Base-by-base conservation (phyloP, 345 rosid genomes). In the Sisymbrium altissimum region DNA sequence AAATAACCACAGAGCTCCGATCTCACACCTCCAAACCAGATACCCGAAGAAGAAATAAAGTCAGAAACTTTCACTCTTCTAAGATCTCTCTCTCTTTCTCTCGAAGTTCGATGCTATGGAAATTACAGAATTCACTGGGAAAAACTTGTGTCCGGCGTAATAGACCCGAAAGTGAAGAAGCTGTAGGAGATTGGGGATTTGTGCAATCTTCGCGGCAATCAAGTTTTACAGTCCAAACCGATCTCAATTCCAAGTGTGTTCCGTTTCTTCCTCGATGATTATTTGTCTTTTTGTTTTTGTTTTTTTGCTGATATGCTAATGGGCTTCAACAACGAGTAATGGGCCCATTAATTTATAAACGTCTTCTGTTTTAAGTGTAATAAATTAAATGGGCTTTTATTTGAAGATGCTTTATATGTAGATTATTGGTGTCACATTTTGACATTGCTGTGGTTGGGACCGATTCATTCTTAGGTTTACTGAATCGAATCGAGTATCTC, bases 131-230 rank as follows among this genome's bases (percentile, higher is more conserved):
- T 35, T 8, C 53, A 57, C 48, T 33, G 49, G 18, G 35, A 15
- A 30, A n/a, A 5, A 7, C 7, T 54, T 32, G 64, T 7, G 8
- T 29, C 76, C 68, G 11, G 58, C 52, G 23, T 4, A 38, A 1
- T 3, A 3, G 39, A 25, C 19, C 15, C 7, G 44, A 8, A 44
- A 25, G 25, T 12, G 15, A 38, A 30, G 15, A 38, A 30, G 45
- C 56, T 14, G 19, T 43, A 18, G 1, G 29, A 18, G 29, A 17
- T 58, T 5, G 35, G 59, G 61, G 68, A 58, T 66, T 67, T 63
- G 60, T 70, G 54, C 38, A 61, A 59, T 61, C 58, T 59, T 75
- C 69, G 49, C 48, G 64, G 70, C 64, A 62, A 69, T 76, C 80
- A 63, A 60, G 2, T 10, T 21, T 63, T 23, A 63, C 70, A 54